phyloP scores from a whole-genome alignment of 148 eudicot species.

The Simmondsia chinensis region DNA sequence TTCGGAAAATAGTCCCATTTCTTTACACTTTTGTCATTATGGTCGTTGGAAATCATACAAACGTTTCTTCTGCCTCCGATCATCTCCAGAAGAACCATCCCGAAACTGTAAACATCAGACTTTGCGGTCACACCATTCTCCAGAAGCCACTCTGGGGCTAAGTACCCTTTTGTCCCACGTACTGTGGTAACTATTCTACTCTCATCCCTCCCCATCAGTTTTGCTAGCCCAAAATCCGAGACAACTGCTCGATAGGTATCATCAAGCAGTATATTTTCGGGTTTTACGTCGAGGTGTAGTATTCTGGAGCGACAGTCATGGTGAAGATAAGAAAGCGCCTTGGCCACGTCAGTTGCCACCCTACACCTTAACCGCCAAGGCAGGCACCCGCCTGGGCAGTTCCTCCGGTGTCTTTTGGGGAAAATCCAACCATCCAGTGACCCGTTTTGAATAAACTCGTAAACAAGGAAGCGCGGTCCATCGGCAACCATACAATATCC shows the following conservation, averaged over 20 bases:
- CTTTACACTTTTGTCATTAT: slow-evolving; percentile 14
- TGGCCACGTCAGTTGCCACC: slow-evolving; percentile 75
- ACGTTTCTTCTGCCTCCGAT: slow-evolving; percentile 65
- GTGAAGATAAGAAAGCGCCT: slow-evolving; percentile 71
- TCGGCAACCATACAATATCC: slow-evolving; percentile 52
- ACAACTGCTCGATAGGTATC: slow-evolving; percentile 45
- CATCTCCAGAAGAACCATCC: slow-evolving; percentile 80
- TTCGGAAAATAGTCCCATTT: slow-evolving; percentile 60
- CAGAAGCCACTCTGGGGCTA: slow-evolving; percentile 91
- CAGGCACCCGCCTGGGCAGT: slow-evolving; percentile 35
- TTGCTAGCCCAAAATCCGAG: slow-evolving; percentile 79
- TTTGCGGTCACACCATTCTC: slow-evolving; percentile 65
- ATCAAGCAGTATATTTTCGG: slow-evolving; percentile 75
- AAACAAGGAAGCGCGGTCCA: slow-evolving; percentile 53
- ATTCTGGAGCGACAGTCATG: slow-evolving; percentile 73
- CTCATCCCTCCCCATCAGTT: slow-evolving; percentile 56
- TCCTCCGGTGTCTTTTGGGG: slow-evolving; percentile 16
- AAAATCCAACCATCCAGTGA: slow-evolving; percentile 81
- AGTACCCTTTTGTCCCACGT: slow-evolving; percentile 74
- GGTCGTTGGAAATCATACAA: slow-evolving; percentile 16
- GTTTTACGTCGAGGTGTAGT: slow-evolving; percentile 78
- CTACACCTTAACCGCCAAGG: slow-evolving; percentile 53
- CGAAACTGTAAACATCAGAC: slow-evolving; percentile 68
- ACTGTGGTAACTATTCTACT: slow-evolving; percentile 52
- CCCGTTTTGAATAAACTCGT: slow-evolving; percentile 66